phyloP scores from a whole-genome alignment of 2,329 filamentous ascomycete species.

The Plectosphaerella cucumerina region DNA sequence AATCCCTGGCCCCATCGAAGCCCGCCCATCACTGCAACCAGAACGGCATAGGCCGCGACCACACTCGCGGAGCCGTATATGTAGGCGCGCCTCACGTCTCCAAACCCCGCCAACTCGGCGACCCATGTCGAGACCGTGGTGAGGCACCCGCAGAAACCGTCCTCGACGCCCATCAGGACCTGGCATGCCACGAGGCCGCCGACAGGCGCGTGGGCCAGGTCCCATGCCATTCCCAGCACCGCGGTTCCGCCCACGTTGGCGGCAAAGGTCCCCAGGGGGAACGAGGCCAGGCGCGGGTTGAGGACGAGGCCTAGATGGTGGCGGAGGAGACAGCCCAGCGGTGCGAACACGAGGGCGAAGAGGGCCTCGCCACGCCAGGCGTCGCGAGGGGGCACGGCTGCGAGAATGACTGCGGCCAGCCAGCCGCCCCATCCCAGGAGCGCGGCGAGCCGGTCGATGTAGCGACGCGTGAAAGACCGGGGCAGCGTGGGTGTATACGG shows the following conservation, averaged over 20 bases:
- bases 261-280: constrained; percentile 81
- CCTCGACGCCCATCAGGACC: constrained; percentile 61
- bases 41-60: constrained; percentile 47
- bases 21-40: constrained; percentile 72
- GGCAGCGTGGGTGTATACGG: constrained; percentile 56
- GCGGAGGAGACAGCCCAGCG: constrained; percentile 69
- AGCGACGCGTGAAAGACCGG: constrained; percentile 48
- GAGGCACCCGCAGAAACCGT: constrained; percentile 64
- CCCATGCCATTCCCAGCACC: constrained; percentile 71
- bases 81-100: constrained; percentile 54
- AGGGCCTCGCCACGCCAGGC: constrained; percentile 71
- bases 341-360: constrained; percentile 79
- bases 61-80: constrained; percentile 63
- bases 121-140: constrained; percentile 68
- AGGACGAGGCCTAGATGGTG: constrained; percentile 69
- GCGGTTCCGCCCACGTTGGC: constrained; percentile 77
- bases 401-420: constrained; percentile 71
- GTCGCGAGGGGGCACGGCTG: constrained; percentile 67
- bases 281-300: constrained; percentile 62
- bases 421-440: constrained; percentile 70
- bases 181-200: constrained; percentile 59
- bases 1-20: constrained; percentile 66
- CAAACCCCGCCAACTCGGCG: constrained; percentile 51
- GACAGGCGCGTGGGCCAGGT: constrained; percentile 65
- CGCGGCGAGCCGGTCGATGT: constrained; percentile 61